Evolutionary conservation across 768 basidiomycete genomes (phyloP), one percentile per base, ranked within the genome.

Genomic region (Phanerodontia chrysosporium): DNA sequence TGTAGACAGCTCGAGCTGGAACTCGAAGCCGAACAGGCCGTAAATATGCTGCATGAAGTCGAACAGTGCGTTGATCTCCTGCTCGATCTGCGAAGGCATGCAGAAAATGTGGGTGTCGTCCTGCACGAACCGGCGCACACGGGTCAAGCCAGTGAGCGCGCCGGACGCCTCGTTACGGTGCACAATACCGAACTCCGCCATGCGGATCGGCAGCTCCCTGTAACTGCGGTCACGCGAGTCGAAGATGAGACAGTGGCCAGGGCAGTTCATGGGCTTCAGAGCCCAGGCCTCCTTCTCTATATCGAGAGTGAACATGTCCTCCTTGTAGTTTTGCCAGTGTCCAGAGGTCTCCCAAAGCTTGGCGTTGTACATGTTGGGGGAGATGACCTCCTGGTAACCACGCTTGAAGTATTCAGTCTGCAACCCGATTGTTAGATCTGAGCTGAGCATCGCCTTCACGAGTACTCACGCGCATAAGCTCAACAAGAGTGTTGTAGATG

Each of bases 51-150:
- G 81, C 83, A 98, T 89, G 77, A 99, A 98, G 69, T 98, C 92
- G 69, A 99, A 98, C 59, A 96, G 77, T 3, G 81, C 82, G 53
- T 79, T 78, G 52, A 99, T 92, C 74, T 99, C 97, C 27, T 85
- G 82, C 64, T 87, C 90, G 60, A 99, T 86, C 89, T 96, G 49
- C 9, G 87, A 84, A 9, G 91, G 90, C 84, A 92, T 95, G 72
- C 96, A 99, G 79, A 99, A 99, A 56, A 98, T 90, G 72, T 99
- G 97, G 0, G 97, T 95, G 72, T 99, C 97, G 69, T 98, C 97
- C 75, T 98, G 97, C 57, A 93, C 89, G 75, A 99, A 98, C 46
- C 97, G 80, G 58, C 97, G 80, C 45, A 98, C 97, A 59, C 97
- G 83, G 16, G 94, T 95, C 66, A 98, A 73, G 9, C 97, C 97